phyloP scores from a whole-genome alignment of 805 yeast genomes.

The Kurtzmaniella fragi region DNA sequence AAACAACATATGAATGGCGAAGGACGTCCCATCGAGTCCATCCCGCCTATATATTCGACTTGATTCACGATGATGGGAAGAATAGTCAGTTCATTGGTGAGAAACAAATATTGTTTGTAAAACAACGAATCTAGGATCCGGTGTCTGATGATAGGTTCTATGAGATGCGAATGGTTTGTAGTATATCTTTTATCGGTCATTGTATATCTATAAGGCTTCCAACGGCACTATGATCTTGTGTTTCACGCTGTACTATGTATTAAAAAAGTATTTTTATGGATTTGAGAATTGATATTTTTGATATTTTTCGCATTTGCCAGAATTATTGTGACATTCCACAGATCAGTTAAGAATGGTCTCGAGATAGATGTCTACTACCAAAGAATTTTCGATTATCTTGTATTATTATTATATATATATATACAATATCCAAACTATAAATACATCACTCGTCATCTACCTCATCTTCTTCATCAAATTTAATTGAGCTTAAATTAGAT shows the following conservation, averaged over 20 bases:
- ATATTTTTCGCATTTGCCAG: too few species aligned
- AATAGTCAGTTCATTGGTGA: constrained; percentile 37
- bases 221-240: too few species aligned
- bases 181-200: constrained; percentile 20
- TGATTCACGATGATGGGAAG: constrained; percentile 28
- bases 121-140: constrained; percentile 39
- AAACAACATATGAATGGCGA: constrained; percentile 72
- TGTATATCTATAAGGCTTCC: too few species aligned
- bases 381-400: too few species aligned
- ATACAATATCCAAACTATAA: not conserved
- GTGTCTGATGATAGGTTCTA: constrained; percentile 40
- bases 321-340: too few species aligned
- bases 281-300: too few species aligned
- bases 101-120: constrained; percentile 36
- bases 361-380: too few species aligned
- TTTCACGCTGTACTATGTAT: too few species aligned
- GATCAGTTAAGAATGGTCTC: too few species aligned
- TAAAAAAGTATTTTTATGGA: too few species aligned
- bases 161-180: constrained; percentile 25
- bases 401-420: too few species aligned
- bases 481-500: constrained; percentile 27
- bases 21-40: constrained; percentile 54
- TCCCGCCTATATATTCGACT: constrained; percentile 51
- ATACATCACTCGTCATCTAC: constrained; percentile 13
- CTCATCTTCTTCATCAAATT: constrained; percentile 28